Evolutionary conservation across 2,329 filamentous ascomycete species (phyloP), one percentile per base, ranked within the genome.

Genomic region (Graphilbum fragrans): DNA sequence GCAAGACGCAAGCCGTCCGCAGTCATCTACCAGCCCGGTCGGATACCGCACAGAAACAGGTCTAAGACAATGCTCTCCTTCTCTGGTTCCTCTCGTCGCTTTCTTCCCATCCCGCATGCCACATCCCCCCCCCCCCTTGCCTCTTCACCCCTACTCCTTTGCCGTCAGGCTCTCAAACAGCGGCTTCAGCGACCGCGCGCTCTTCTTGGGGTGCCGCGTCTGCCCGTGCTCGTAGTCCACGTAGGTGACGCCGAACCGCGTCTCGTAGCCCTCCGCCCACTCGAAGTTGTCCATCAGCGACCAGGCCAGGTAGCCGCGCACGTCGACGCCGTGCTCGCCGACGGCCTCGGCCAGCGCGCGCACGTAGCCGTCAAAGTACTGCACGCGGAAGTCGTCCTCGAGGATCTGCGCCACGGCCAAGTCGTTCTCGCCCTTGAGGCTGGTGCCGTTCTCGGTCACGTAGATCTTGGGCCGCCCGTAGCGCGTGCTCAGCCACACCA

Each of bases 221-320:
- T 93, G 86, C 20, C 77, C 80, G 50, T 85, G 74, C 52, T 75
- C 65, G 58, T 92, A 93, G 62, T 93, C 85, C 40, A 93, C 85
- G 57, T 72, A 92, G 7, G 80, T 85, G 43, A 87, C 84, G 21
- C 86, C 86, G 53, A 93, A 93, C 22, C 86, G 73, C 35, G 85
- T 92, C 64, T 85, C 80, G 55, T 90, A 94, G 11, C 86, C 86
- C 58, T 93, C 86, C n/a, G 86, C 83, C 84, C 84, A 90, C 61
- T 90, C 85, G 53, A 90, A 90, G 66, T 90, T 90, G 62, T 93
- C 86, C 72, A 94, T 75, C 49, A 94, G 70, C 58, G 80, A 86
- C 86, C 86, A 94, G 16, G 82, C 86, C 66, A 90, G 76, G 61
- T 92, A 93, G 4, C 79, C 85, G 50, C 72, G 70, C 41, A 90